Conservation (phyloP, 208 protist species). For the Leishmania tarentolae region DNA sequence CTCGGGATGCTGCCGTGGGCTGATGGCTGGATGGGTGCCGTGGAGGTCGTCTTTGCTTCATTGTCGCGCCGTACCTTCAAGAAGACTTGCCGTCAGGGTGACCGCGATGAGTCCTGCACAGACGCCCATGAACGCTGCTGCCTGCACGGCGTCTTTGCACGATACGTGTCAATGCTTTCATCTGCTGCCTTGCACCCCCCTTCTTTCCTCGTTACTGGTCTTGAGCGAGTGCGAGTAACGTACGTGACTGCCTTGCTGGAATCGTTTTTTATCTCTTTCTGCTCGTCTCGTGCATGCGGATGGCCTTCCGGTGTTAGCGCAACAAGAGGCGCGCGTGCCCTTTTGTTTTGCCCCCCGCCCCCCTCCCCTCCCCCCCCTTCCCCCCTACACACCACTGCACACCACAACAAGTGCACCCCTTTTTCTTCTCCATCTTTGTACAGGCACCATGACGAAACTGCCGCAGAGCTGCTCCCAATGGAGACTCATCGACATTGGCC, state of each 20-base stretch:
- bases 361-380: background rate
- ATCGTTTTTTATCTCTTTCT: background rate
- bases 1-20: background rate
- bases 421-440: slow-evolving; percentile 1
- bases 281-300: background rate
- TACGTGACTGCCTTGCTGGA: background rate
- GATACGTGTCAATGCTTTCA: background rate
- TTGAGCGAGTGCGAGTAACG: background rate
- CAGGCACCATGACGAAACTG: slow-evolving; percentile 2
- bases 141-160: background rate
- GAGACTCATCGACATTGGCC: slow-evolving; percentile 84
- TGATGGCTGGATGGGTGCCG: background rate
- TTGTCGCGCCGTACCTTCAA: background rate
- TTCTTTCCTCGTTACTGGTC: background rate
- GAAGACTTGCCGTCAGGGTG: background rate
- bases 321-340: background rate
- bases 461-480: slow-evolving; percentile 29
- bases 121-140: background rate
- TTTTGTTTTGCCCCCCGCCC: background rate
- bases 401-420: background rate
- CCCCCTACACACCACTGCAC: background rate
- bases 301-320: background rate
- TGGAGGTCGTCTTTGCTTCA: background rate
- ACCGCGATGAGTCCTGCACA: background rate
- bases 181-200: background rate